Evolutionary conservation across 306 rosid species (phyloP).

Genomic region (Prunus armeniaca): DNA sequence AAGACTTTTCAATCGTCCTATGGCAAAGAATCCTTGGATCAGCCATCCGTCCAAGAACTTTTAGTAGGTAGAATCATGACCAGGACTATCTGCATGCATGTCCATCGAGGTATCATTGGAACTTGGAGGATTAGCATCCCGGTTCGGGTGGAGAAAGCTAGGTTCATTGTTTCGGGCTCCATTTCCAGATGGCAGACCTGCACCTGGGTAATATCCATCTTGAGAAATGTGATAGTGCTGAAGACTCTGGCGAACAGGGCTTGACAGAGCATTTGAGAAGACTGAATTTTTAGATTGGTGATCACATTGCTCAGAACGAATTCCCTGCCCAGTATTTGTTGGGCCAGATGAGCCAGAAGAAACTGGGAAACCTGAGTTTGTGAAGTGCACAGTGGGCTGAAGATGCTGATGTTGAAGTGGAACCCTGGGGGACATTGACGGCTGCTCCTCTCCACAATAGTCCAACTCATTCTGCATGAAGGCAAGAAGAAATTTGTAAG

Average conservation of each 20-base stretch:
- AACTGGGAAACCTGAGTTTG: conserved; percentile 48
- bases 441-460: conserved; percentile 77
- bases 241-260: conserved; percentile 78
- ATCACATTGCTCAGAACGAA: conserved; percentile 57
- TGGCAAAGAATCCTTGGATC: conserved; percentile 4
- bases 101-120: conserved; percentile 82
- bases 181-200: conserved; percentile 48
- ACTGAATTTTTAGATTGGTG: conserved; percentile 70
- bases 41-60: conserved; percentile 13
- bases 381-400: conserved; percentile 48
- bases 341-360: conserved; percentile 55
- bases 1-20: conserved; percentile 19
- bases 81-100: conserved; percentile 80
- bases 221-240: conserved; percentile 65
- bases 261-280: conserved; percentile 78
- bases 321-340: conserved; percentile 47
- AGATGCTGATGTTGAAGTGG: conserved; percentile 54
- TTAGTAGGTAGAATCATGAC: conserved; percentile 23
- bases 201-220: conserved; percentile 19
- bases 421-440: conserved; percentile 67
- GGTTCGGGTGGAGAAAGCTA: conserved; percentile 44
- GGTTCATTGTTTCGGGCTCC: conserved; percentile 52
- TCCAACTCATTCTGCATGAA: conserved; percentile 72
- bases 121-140: conserved; percentile 48
- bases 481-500: not conserved